Conservation (phyloP, 2,329 filamentous ascomycete genomes). For the Ophiostoma novo-ulmi region DNA sequence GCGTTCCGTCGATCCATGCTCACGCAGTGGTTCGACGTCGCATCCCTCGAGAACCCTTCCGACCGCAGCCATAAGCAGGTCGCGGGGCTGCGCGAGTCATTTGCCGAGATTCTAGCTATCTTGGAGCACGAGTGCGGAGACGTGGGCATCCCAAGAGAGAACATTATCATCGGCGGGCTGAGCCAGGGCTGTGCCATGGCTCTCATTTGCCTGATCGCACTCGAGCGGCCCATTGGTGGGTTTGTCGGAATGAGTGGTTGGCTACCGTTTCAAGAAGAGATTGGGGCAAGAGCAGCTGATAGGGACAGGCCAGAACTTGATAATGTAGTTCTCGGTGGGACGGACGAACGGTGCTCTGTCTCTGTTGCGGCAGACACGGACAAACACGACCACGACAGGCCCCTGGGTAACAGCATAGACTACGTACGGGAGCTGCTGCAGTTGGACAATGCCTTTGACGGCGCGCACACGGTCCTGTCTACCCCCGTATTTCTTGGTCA, state of each 20-base stretch:
- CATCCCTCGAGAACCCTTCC: slow-evolving; percentile 38
- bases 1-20: slow-evolving; percentile 41
- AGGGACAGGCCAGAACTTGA: too few species aligned
- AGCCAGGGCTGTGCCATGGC: slow-evolving; percentile 21
- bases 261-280: slow-evolving; percentile 30
- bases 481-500: slow-evolving; percentile 44
- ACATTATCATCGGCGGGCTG: slow-evolving; percentile 45
- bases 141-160: slow-evolving; percentile 31
- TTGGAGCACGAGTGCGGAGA: not conserved
- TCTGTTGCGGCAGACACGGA: too few species aligned
- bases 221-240: slow-evolving; percentile 18
- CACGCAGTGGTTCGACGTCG: slow-evolving; percentile 50
- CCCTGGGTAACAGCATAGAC: not conserved
- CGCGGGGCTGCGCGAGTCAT: slow-evolving; percentile 42
- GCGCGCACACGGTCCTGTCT: slow-evolving; percentile 24
- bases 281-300: slow-evolving; percentile 33
- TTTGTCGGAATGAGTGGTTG: slow-evolving; percentile 23
- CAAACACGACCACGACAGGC: too few species aligned
- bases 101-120: slow-evolving; percentile 34
- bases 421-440: slow-evolving; percentile 17
- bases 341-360: too few species aligned
- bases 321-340: too few species aligned
- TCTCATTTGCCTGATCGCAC: slow-evolving; percentile 11
- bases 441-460: slow-evolving; percentile 7
- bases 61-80: slow-evolving; percentile 41